Percentiles rank a stretch among this genome's conserved stretches.
Evolutionary conservation across 139 green algal species (phyloP).

Genomic region (Micractinium conductrix): DNA sequence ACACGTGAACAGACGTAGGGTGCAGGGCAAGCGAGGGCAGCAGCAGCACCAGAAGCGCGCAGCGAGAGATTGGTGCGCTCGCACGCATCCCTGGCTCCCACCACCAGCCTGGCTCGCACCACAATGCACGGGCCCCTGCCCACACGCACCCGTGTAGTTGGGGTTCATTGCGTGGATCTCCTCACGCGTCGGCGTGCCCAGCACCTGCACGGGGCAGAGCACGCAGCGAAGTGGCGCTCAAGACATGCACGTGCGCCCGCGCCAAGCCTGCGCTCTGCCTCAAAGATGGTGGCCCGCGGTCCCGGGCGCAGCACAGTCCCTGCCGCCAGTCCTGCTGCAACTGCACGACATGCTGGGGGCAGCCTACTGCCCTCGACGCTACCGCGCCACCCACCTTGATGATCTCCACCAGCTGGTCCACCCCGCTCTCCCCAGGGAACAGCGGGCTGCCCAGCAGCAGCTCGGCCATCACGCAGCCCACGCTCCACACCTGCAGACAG

Average conservation of each 20-base stretch:
- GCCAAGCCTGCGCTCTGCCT: too few relatives aligned
- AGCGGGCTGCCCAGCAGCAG: slow-evolving; percentile 94
- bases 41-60: too few relatives aligned
- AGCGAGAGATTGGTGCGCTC: not conserved
- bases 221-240: too few relatives aligned
- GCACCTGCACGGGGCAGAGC: slow-evolving; percentile 66
- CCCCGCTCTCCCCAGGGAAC: slow-evolving; percentile 92
- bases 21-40: not conserved
- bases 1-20: not conserved
- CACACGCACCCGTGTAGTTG: slow-evolving; percentile 89
- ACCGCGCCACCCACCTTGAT: slow-evolving; percentile 99
- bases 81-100: not conserved
- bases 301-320: too few relatives aligned
- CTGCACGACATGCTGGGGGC: too few relatives aligned
- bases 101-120: too few relatives aligned
- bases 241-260: too few relatives aligned
- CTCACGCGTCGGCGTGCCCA: slow-evolving; percentile 93
- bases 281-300: too few relatives aligned
- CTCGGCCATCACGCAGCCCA: slow-evolving; percentile 98
- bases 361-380: too few relatives aligned
- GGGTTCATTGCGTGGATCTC: slow-evolving; percentile 99
- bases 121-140: too few relatives aligned
- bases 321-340: too few relatives aligned
- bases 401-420: slow-evolving; percentile 99
- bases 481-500: slow-evolving; percentile 76